These are phyloP conservation scores for Penicillium aurantiogriseum DNA, from an alignment of 2,329 filamentous ascomycete species.

Conservation along the genomic window DNA sequence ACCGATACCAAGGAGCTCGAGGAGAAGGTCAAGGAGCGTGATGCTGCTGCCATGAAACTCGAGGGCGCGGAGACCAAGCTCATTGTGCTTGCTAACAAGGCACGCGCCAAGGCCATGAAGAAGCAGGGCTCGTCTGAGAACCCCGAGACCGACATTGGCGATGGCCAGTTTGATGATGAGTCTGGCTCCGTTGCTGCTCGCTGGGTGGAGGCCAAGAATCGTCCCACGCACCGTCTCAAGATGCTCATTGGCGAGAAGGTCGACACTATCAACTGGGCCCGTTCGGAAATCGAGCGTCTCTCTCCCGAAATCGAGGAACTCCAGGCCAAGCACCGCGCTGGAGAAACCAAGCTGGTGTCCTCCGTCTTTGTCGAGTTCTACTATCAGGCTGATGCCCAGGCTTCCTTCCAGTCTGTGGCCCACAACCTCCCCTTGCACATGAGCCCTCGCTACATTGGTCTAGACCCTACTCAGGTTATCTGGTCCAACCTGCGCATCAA, in stretches of 20 bases:
- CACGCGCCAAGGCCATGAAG: constrained; percentile 66
- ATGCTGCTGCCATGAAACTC: constrained; percentile 75
- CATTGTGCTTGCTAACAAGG: constrained; percentile 73
- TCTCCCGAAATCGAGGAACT: constrained; percentile 68
- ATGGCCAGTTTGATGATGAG: constrained; percentile 61
- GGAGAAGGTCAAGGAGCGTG: constrained; percentile 76
- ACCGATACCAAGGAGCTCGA: constrained; percentile 75
- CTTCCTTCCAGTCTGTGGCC: constrained; percentile 79
- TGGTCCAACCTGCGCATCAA: constrained; percentile 82
- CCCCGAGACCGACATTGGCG: constrained; percentile 39
- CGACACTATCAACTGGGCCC: constrained; percentile 89
- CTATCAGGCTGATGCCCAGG: constrained; percentile 77
- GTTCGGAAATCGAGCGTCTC: constrained; percentile 72
- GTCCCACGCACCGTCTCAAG: constrained; percentile 73
- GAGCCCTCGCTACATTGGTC: constrained; percentile 78
- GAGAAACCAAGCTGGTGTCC: constrained; percentile 64
- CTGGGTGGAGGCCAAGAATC: constrained; percentile 70
- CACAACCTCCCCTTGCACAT: constrained; percentile 87
- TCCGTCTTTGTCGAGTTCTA: constrained; percentile 91
- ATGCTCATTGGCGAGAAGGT: constrained; percentile 79
- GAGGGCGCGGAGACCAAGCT: constrained; percentile 85
- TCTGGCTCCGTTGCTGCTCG: constrained; percentile 69
- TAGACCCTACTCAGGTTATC: constrained; percentile 77
- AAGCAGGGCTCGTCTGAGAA: constrained; percentile 49
- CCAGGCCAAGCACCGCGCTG: constrained; percentile 65